Conservation (phyloP, 139 green algal species). For the Deuterostichococcus epilithicus region DNA sequence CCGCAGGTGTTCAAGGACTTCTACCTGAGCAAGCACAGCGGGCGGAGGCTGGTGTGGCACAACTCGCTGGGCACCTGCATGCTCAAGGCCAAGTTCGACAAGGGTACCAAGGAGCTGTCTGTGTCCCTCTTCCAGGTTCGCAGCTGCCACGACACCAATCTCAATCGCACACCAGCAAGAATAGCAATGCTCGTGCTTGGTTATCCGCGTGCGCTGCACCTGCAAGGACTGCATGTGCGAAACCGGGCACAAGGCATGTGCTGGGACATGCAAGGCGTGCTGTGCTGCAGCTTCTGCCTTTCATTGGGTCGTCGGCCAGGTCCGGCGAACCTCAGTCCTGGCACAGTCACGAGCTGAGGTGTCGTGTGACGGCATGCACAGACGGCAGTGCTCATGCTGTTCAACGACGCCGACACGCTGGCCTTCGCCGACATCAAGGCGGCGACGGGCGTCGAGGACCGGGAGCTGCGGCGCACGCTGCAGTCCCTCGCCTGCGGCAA, state of each 20-base stretch:
- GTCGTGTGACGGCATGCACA: constrained; percentile 24
- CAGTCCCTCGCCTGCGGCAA: constrained; percentile 89
- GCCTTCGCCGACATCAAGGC: constrained; percentile 66
- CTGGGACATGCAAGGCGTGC: no score
- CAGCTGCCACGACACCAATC: not conserved
- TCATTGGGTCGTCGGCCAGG: no score
- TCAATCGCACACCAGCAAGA: not conserved
- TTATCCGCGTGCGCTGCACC: no score
- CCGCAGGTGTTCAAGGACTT: constrained; percentile 82
- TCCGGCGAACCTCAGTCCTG: not conserved
- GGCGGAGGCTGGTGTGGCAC: constrained; percentile 90
- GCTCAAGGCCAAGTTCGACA: constrained; percentile 74
- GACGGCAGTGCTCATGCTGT: constrained; percentile 92
- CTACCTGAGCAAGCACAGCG: constrained; percentile 92
- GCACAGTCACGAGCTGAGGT: not conserved
- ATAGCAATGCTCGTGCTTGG: not conserved
- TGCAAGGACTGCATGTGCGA: no score
- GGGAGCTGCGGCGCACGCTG: constrained; percentile 87
- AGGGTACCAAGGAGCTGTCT: constrained; percentile 88
- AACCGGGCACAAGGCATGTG: no score
- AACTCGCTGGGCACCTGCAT: constrained; percentile 80
- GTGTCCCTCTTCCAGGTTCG: constrained; percentile 83
- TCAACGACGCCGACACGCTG: constrained; percentile 84
- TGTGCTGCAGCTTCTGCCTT: not conserved
- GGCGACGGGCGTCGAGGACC: constrained; percentile 61